Base-by-base conservation (phyloP, 2,329 filamentous ascomycete genomes). In the Cladorrhinum sp. region DNA sequence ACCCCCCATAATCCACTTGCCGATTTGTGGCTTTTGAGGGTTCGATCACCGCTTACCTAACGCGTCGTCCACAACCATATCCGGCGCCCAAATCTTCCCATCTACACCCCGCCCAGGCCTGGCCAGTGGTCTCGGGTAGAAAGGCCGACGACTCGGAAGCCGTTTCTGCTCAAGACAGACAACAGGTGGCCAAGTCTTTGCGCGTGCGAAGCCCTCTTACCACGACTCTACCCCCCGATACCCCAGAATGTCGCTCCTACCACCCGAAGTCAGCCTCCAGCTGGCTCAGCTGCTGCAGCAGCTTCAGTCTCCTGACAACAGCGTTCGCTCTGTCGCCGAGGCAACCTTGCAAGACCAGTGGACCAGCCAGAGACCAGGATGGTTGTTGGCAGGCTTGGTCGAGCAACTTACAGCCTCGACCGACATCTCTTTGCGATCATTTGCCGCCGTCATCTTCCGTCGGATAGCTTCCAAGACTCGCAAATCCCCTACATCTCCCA, bases 401-500 rank as follows among this genome's bases (percentile, higher is more conserved):
- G 95, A 98, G 78, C 93, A 98, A 77, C 87, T 96, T 68, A 87
- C 91, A 71, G 86, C 84, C 66, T 86, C 90, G n/a, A 84, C 85
- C 67, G 87, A 93, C 71, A 80, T 85, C 67, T 81, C 85, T 62
- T 91, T 95, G 82, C 90, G 95, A 70, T 91, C 93, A 16, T 99
- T 96, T 74, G 87, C 92, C 57, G 91, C 95, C 58, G 92, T 99
- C 50, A 88, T 99, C 65, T 98, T 99, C 78, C 88, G 95, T 70
- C 88, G 93, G 72, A 96, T 98, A 77, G 86, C 95, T 52, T 93
- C 90, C 61, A 96, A 96, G 76, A 89, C 90, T 52, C 85, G 89
- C 69, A 97, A 96, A 79, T 84, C 85, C 64, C 85, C 89, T 69
- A 97, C 96, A 79, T 84, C 85, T 64, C 81, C 83, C 3, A 83